These are phyloP conservation scores for Tripterygium wilfordii DNA, from an alignment of 177 flowering plant genomes.

Conservation along the genomic window DNA sequence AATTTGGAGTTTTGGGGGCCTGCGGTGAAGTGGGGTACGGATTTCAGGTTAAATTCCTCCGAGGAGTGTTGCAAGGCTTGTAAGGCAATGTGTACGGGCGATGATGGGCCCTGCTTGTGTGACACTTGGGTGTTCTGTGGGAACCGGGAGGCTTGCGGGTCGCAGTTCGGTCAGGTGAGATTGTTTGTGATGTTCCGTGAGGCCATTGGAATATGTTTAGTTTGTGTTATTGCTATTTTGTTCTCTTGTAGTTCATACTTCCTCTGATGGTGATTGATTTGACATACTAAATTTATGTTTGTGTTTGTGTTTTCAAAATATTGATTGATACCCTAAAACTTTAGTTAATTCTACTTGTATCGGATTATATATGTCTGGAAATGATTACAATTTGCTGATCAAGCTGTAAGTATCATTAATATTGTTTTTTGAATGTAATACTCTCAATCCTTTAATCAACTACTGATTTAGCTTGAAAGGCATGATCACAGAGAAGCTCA, in stretches of 20 bases:
- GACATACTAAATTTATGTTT: too few species aligned
- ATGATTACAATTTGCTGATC: too few species aligned
- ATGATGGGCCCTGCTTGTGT: slow-evolving; percentile 83
- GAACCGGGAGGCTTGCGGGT: slow-evolving; percentile 59
- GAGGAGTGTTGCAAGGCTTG: slow-evolving; percentile 81
- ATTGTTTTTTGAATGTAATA: too few species aligned
- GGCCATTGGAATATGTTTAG: neutral
- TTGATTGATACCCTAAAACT: too few species aligned
- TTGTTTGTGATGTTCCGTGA: neutral
- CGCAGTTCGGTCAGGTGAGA: slow-evolving; percentile 82
- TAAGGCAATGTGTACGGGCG: slow-evolving; percentile 78
- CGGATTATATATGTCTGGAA: too few species aligned
- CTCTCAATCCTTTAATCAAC: too few species aligned
- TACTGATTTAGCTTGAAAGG: too few species aligned
- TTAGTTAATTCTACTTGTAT: too few species aligned
- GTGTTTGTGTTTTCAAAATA: too few species aligned
- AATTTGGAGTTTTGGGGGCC: slow-evolving; percentile 92
- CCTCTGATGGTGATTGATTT: too few species aligned
- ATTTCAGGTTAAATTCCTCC: slow-evolving; percentile 71
- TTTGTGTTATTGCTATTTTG: neutral
- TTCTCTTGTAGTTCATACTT: neutral
- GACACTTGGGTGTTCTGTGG: slow-evolving; percentile 98
- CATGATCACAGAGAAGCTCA: too few species aligned
- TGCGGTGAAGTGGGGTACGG: slow-evolving; percentile 95
- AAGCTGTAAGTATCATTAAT: too few species aligned